Base-by-base conservation (phyloP, 2,329 filamentous ascomycete species). In the Lasiodiplodia sp. region DNA sequence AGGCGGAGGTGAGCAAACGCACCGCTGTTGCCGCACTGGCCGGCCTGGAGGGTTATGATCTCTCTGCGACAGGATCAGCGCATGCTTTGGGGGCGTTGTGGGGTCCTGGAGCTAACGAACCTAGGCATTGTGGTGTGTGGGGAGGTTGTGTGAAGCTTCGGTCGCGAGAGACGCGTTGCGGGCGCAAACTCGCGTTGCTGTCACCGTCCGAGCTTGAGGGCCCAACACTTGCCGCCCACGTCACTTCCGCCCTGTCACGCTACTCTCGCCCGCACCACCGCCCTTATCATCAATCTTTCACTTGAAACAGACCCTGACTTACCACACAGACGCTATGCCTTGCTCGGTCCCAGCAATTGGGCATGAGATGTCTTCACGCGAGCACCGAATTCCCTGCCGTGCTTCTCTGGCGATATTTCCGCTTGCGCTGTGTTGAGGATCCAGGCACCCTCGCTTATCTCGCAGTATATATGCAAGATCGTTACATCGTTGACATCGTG, bases 21-120 rank as follows among this genome's bases (percentile, higher is more conserved):
- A 97, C 94, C 95, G 89, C 94, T 97, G 85, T 98, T 98, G 88
- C 95, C 96, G 87, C 96, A 98, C 83, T 98, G 96, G 87, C 96
- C 96, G 73, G 96, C 95, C 84, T 99, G 96, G 76, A 99, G 92
- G 71, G 96, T 99, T 82, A 99, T 99, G 77, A 99, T 99, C 88
- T 99, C 96, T 83, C 96, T 97, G 75, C 4, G 12, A 5, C 2
- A 25, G 28, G 18, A 44, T 68, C 44, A 67, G 67, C 51, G 28
- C 62, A 49, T 25, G 16, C 3, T 31, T 10, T 28, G 14, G 57
- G 44, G 14, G 52, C 14, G 38, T 47, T 10, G 2, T 8, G n/a
- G 12, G 25, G 67, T 25, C 55, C n/a, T 37, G 47, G 23, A 58
- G 28, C 23, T 16, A 7, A 7, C 75, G 40, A 75, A 79, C 78